Evolutionary conservation across 2,329 filamentous ascomycete species (phyloP).

Genomic region (Neonectria punicea): DNA sequence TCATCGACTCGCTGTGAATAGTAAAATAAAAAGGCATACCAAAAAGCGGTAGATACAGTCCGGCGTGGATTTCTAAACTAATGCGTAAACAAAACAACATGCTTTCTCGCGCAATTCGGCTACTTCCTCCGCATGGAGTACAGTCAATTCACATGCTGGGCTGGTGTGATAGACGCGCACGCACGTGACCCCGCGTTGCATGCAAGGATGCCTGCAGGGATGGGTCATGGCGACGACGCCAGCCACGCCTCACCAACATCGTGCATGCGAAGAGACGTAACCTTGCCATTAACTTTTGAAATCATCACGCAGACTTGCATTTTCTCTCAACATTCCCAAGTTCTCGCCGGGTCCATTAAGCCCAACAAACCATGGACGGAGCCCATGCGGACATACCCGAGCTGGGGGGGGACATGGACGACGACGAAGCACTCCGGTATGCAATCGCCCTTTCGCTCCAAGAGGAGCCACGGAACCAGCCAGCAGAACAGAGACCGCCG

Average conservation of each 20-base stretch:
- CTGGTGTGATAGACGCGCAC: constrained; percentile 27
- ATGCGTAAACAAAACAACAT: not conserved
- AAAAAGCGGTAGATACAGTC: too few species aligned
- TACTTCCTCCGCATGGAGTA: not conserved
- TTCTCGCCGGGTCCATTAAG: constrained; percentile 17
- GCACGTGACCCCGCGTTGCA: constrained; percentile 44
- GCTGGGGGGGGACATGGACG: constrained; percentile 53
- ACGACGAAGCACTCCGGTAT: constrained; percentile 68
- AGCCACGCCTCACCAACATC: constrained; percentile 13
- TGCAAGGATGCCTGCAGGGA: constrained; percentile 31
- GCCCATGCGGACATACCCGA: constrained; percentile 36
- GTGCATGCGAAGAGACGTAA: constrained; percentile 9
- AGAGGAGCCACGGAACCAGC: constrained; percentile 26
- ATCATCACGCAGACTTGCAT: not conserved
- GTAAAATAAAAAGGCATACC: not conserved
- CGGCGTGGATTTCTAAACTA: not conserved
- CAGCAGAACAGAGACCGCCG: constrained; percentile 31
- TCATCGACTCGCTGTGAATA: not conserved
- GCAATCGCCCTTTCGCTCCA: constrained; percentile 70
- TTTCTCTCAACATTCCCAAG: not conserved
- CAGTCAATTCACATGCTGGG: not conserved
- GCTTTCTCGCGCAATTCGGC: not conserved
- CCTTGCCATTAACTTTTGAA: constrained; percentile 18
- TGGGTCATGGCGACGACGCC: constrained; percentile 12
- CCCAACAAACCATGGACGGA: constrained; percentile 35